Base-by-base conservation (phyloP, 2,329 filamentous ascomycete species). In the Exophiala phaeomuriformis region DNA sequence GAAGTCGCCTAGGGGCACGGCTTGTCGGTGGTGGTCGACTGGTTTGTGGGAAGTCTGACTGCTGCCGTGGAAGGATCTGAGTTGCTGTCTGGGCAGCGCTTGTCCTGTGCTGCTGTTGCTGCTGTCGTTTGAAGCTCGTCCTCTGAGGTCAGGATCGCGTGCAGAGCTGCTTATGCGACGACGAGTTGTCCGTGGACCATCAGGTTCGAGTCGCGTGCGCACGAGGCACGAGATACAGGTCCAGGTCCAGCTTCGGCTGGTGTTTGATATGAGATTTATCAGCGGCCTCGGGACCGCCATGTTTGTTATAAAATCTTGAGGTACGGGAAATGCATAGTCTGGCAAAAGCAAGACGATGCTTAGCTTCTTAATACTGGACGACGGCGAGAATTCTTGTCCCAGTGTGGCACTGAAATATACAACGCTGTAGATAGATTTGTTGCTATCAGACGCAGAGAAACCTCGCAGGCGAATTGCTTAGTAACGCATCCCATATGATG, bases 1-100 rank as follows among this genome's bases (percentile, higher is more conserved):
- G 52, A 74, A 75, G 6, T 72, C 72, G 1, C 71, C 67, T 10
- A 74, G 57, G 3, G 70, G 70, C 47, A 72, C 63, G 12, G 69
- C 68, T 54, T 73, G 72, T n/a, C 43, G 52, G n/a, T 55, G 52
- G 5, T 53, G 42, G 27, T 53, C 50, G 32, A 30, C 30, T 19
- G 42, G 32, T 49, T 49, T 41, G 36, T 49, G 45, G 27, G n/a
- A 19, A 7, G 28, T 3, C 9, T 19, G 29, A 3, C 31, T 28
- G n/a, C 51, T 30, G 3, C 29, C 45, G 30, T 48, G 33, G 33
- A 57, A 47, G 3, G 49, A 32, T 30, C 51, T 45, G 33, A 27
- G 29, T 19, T 19, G 72, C 67, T 41, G 73, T 68, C 0, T 67
- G 68, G 0, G 71, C 67, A 6, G 72, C 61, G 27, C 64, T 55